phyloP scores from a whole-genome alignment of 768 basidiomycete species.

The Candolleomyces efflorescens region DNA sequence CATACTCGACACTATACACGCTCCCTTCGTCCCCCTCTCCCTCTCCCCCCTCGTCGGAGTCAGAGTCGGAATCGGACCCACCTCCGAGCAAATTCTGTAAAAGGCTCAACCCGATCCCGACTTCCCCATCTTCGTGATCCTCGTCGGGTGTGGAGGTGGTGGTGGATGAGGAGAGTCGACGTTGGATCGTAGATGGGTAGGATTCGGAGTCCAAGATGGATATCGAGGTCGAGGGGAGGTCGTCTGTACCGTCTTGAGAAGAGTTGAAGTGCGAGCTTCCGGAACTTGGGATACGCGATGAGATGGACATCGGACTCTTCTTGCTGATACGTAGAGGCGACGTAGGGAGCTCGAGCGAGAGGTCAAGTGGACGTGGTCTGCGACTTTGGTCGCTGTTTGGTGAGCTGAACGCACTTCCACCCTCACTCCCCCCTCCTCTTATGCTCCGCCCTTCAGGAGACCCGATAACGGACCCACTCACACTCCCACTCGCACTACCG shows the following conservation, averaged over 20 bases:
- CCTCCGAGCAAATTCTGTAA: conserved; percentile 47
- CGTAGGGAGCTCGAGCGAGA: not conserved
- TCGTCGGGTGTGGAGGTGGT: conserved; percentile 18
- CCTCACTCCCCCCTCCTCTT: too few relatives aligned
- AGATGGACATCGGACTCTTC: conserved; percentile 17
- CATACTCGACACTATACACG: conserved; percentile 20
- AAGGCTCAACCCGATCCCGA: conserved; percentile 67
- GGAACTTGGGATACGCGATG: not conserved
- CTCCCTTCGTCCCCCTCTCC: conserved; percentile 17
- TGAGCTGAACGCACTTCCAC: too few relatives aligned
- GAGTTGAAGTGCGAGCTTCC: not conserved
- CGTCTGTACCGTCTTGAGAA: not conserved
- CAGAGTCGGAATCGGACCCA: conserved; percentile 24
- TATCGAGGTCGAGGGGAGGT: not conserved
- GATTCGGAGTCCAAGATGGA: not conserved
- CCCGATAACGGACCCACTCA: not conserved
- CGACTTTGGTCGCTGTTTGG: not conserved
- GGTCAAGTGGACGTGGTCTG: not conserved
- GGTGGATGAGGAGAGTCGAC: conserved; percentile 19
- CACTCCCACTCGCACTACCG: not conserved
- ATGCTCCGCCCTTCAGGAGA: not conserved
- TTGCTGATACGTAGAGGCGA: conserved; percentile 25
- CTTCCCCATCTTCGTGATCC: conserved; percentile 47
- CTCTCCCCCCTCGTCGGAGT: conserved; percentile 9
- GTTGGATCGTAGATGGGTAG: conserved; percentile 12